Evolutionary conservation across 257 asterid genomes (phyloP).

Genomic region (Jaltomata sinuosa): DNA sequence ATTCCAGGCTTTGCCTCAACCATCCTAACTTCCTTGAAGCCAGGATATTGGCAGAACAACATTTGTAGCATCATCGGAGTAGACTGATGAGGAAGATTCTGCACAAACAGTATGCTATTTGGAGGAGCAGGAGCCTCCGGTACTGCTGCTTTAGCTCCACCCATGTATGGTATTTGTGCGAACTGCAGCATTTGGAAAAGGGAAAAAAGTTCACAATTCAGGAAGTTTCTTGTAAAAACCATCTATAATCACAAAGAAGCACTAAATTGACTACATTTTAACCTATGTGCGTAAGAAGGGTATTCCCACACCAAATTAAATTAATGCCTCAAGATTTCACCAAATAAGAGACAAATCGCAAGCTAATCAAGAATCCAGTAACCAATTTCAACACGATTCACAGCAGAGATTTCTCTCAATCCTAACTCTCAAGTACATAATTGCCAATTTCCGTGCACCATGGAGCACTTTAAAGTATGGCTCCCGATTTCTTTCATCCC

Average conservation of each 20-base stretch:
- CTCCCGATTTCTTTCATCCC: neutral
- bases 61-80: conserved; percentile 95
- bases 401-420: neutral
- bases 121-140: conserved; percentile 99
- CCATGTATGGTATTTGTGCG: conserved; percentile 69
- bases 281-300: neutral
- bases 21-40: conserved; percentile 96
- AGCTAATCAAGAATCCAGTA: neutral
- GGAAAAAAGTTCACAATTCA: neutral
- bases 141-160: conserved; percentile 46
- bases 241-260: neutral
- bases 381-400: neutral
- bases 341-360: neutral
- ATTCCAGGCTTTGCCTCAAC: conserved; percentile 95
- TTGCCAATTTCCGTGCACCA: neutral
- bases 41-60: conserved; percentile 81
- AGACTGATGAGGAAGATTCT: conserved; percentile 91
- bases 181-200: conserved; percentile 33
- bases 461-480: neutral
- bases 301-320: neutral
- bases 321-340: neutral
- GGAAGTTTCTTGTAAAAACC: neutral
- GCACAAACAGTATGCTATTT: conserved; percentile 74
- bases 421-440: neutral
- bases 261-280: neutral